These are phyloP conservation scores for Mortierella sp. DNA, from an alignment of 371 early-diverging fungal species.

Conservation along the genomic window DNA sequence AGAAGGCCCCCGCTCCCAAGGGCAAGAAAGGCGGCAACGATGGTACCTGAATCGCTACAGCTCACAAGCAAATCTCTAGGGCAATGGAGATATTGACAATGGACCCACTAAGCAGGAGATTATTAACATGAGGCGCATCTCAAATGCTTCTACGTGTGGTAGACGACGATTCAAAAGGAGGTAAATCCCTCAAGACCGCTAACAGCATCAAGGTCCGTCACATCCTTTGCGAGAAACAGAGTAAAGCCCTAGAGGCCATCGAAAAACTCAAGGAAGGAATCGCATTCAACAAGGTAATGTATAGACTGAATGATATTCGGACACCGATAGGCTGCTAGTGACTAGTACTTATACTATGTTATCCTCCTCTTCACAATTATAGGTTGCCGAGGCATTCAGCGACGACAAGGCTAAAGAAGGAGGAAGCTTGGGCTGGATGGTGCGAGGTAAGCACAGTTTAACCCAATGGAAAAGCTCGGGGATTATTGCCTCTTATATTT, in stretches of 20 bases:
- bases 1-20: constrained; percentile 34
- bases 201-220: constrained; percentile 84
- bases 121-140: constrained; percentile 1
- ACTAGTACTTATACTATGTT: neutral
- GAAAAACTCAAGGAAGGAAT: constrained; percentile 56
- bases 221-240: constrained; percentile 89
- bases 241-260: constrained; percentile 63
- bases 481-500: too few species aligned
- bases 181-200: constrained; percentile 79
- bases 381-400: constrained; percentile 87
- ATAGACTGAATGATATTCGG: neutral
- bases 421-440: constrained; percentile 86
- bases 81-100: neutral
- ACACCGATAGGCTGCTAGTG: neutral
- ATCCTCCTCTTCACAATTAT: constrained; percentile 1
- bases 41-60: constrained; percentile 7
- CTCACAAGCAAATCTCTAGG: neutral
- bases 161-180: constrained; percentile 64
- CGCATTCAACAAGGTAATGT: constrained; percentile 60
- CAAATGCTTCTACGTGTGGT: neutral
- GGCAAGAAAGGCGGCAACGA: constrained; percentile 45
- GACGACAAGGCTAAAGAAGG: constrained; percentile 92
- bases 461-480: neutral
- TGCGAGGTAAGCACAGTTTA: constrained; percentile 62
- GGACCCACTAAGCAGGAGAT: neutral